phyloP scores from a whole-genome alignment of 1,139 yeast species.

The Yamadazyma spencermartinsiae region DNA sequence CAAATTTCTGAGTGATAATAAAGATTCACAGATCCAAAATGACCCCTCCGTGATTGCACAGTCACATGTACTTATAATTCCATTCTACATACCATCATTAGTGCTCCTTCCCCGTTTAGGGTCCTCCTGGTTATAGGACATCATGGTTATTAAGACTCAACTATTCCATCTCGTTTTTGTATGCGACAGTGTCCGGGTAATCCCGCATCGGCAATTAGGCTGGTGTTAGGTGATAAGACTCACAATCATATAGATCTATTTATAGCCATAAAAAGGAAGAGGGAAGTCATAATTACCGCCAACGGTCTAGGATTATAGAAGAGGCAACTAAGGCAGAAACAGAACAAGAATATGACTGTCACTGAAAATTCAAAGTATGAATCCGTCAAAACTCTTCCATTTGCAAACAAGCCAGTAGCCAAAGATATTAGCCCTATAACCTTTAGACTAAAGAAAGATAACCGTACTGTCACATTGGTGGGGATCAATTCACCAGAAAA shows the following conservation, averaged over 20 bases:
- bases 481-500: slow-evolving; percentile 28
- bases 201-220: background rate
- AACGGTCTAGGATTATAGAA: background rate
- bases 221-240: background rate
- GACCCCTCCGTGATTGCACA: no score
- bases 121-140: slow-evolving; percentile 20
- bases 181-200: background rate
- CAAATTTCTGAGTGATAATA: no score
- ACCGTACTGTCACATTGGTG: slow-evolving; percentile 33
- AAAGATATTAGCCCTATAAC: slow-evolving; percentile 21
- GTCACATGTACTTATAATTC: background rate
- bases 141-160: slow-evolving; percentile 5
- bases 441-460: slow-evolving; percentile 31
- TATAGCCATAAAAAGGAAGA: no score
- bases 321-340: no score
- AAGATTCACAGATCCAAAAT: no score
- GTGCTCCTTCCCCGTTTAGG: slow-evolving; percentile 27
- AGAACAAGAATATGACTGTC: slow-evolving; percentile 1
- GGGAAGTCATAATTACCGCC: no score
- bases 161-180: background rate
- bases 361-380: slow-evolving; percentile 4
- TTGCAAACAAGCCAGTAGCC: slow-evolving; percentile 32
- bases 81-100: slow-evolving; percentile 28
- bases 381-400: slow-evolving; percentile 30
- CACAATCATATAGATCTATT: no score